These are phyloP conservation scores for Trypanosoma rangeli DNA, from an alignment of 208 protist genomes.

Conservation along the genomic window DNA sequence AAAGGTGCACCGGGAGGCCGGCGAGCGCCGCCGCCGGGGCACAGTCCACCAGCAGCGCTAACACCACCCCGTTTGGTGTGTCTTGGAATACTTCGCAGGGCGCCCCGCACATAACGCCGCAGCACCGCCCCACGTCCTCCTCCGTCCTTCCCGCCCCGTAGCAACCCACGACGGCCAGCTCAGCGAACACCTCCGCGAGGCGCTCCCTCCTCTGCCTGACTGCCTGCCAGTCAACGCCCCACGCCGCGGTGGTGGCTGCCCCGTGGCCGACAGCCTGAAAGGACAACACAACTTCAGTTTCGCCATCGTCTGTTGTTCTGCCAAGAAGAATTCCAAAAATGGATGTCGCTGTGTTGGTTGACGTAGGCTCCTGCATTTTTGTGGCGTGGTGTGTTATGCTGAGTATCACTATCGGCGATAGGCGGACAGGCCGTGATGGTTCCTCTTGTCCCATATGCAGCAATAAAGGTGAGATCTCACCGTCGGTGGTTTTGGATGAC, in stretches of 20 bases:
- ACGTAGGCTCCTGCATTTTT: slow-evolving; percentile 23
- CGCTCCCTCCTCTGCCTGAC: slow-evolving; percentile 37
- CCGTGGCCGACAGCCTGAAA: slow-evolving; percentile 40
- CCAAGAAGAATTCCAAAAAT: slow-evolving; percentile 36
- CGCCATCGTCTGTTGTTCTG: slow-evolving; percentile 11
- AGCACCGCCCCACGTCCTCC: slow-evolving; percentile 16
- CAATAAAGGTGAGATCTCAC: slow-evolving; percentile 1
- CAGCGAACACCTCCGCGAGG: slow-evolving; percentile 49
- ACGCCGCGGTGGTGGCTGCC: slow-evolving; percentile 1
- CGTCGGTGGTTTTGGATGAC: background rate
- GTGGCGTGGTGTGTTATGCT: slow-evolving; percentile 73
- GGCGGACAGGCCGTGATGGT: slow-evolving; percentile 21
- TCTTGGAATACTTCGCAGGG: slow-evolving; percentile 23
- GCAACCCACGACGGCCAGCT: slow-evolving; percentile 60
- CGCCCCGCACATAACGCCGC: slow-evolving; percentile 17
- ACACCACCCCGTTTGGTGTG: slow-evolving; percentile 13
- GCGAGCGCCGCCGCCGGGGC: slow-evolving; percentile 10
- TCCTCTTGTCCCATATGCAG: slow-evolving; percentile 16
- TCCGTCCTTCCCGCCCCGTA: slow-evolving; percentile 46
- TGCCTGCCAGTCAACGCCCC: slow-evolving; percentile 39
- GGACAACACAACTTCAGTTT: slow-evolving; percentile 40
- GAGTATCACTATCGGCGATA: slow-evolving; percentile 74
- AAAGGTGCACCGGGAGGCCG: slow-evolving; percentile 31
- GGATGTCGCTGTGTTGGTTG: background rate
- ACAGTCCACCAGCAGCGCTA: slow-evolving; percentile 36